phyloP scores from a whole-genome alignment of 2,329 filamentous ascomycete species.

The Fusarium goolgardi region DNA sequence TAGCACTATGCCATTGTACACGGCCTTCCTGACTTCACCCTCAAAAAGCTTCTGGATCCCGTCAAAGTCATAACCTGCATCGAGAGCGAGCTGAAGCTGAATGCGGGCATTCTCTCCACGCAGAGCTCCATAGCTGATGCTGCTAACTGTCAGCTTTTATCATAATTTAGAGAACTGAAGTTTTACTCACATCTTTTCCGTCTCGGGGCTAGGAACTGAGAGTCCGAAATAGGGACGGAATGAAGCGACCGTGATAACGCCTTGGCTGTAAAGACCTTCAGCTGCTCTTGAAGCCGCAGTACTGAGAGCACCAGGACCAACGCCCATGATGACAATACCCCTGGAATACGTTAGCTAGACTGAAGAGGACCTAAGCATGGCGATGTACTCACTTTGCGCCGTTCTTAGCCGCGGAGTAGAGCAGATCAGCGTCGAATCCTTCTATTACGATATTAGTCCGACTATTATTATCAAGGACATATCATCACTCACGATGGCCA shows the following conservation, averaged over 20 bases:
- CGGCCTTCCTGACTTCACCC: slow-evolving; percentile 23
- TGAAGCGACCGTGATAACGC: slow-evolving; percentile 48
- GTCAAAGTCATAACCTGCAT: slow-evolving; percentile 46
- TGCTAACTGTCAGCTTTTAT: not conserved
- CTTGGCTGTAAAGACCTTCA: slow-evolving; percentile 43
- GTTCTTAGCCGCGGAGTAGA: not conserved
- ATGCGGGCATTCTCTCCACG: slow-evolving; percentile 49
- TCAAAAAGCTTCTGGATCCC: slow-evolving; percentile 49
- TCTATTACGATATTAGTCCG: not conserved
- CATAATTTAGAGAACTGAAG: not conserved
- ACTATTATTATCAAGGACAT: not conserved
- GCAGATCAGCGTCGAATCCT: not conserved
- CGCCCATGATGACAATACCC: slow-evolving; percentile 49
- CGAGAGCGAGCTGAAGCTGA: slow-evolving; percentile 50
- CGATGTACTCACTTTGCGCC: not conserved
- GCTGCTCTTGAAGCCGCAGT: slow-evolving; percentile 45
- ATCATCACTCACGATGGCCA: not conserved
- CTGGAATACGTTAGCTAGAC: slow-evolving; percentile 30
- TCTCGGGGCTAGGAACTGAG: not conserved
- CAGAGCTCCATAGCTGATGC: slow-evolving; percentile 47
- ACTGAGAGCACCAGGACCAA: slow-evolving; percentile 47
- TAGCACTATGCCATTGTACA: not conserved
- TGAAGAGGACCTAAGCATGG: slow-evolving; percentile 41
- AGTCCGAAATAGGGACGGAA: slow-evolving; percentile 39
- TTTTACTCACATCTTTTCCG: not conserved